phyloP scores from a whole-genome alignment of 257 asterid species.

The Solanum virginianum region DNA sequence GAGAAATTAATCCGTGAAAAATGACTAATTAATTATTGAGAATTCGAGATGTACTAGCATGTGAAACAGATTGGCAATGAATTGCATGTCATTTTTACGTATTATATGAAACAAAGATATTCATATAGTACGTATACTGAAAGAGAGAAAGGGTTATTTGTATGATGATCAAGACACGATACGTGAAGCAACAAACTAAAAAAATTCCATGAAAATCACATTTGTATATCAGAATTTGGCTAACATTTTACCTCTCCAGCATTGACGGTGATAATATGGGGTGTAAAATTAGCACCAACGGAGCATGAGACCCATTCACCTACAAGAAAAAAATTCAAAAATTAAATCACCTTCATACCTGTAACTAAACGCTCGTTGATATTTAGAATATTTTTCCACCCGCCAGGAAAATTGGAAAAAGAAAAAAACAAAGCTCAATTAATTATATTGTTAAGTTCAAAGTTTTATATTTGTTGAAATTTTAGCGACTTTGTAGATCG shows the following conservation, averaged over 20 bases:
- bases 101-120: not conserved
- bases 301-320: constrained; percentile 85
- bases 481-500: not conserved
- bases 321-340: constrained; percentile 12
- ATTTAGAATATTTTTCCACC: not conserved
- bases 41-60: not conserved
- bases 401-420: not conserved
- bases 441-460: not conserved
- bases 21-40: not conserved
- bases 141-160: not conserved
- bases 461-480: not conserved
- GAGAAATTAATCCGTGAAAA: not conserved
- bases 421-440: not conserved
- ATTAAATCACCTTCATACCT: not conserved
- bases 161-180: not conserved
- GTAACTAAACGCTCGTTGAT: not conserved
- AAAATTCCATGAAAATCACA: not conserved
- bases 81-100: not conserved
- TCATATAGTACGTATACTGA: not conserved
- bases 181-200: not conserved
- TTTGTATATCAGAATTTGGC: not conserved
- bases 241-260: constrained; percentile 66
- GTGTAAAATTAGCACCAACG: constrained; percentile 75
- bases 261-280: constrained; percentile 66
- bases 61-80: not conserved